phyloP scores from a whole-genome alignment of 1,284 basidiomycete species.

The Leccinum huronense region DNA sequence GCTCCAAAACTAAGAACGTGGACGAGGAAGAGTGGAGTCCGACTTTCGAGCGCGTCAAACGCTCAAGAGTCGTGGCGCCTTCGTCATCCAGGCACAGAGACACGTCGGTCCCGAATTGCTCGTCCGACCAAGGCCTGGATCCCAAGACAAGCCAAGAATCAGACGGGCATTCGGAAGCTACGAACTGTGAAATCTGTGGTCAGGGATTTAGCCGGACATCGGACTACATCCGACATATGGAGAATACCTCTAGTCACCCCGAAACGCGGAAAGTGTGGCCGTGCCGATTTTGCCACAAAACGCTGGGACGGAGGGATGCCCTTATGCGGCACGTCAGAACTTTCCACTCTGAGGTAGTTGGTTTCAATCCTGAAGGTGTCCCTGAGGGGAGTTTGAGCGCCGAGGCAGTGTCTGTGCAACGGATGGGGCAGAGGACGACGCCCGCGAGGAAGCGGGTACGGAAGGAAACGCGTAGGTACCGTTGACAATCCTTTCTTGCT shows the following conservation, averaged over 20 bases:
- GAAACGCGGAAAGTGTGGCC: conserved; percentile 32
- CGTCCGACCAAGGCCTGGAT: not conserved
- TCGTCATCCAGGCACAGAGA: not conserved
- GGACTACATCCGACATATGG: conserved; percentile 23
- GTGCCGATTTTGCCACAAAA: conserved; percentile 20
- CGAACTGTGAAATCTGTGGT: conserved; percentile 21
- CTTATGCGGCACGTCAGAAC: conserved; percentile 25
- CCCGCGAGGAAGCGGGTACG: conserved; percentile 8
- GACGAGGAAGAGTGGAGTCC: conserved; percentile 34
- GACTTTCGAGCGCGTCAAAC: conserved; percentile 11
- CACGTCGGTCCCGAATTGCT: not conserved
- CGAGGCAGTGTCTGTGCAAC: conserved; percentile 5
- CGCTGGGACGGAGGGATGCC: conserved; percentile 26
- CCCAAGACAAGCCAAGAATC: not conserved
- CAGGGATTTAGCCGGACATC: conserved; percentile 24
- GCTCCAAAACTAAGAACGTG: conserved; percentile 15
- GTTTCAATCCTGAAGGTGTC: conserved; percentile 7
- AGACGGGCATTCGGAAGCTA: conserved; percentile 4
- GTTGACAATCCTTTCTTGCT: not conserved
- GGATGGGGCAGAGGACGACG: conserved; percentile 13
- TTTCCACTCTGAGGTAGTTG: conserved; percentile 14
- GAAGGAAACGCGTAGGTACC: conserved; percentile 7
- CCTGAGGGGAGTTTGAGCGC: not conserved
- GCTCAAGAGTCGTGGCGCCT: not conserved
- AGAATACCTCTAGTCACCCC: conserved; percentile 29